A percentile compares a stretch with the other conserved stretches of the same genome.
phyloP scores from a whole-genome alignment of 371 early-diverging fungal species.

The Lichtheimia hyalospora region DNA sequence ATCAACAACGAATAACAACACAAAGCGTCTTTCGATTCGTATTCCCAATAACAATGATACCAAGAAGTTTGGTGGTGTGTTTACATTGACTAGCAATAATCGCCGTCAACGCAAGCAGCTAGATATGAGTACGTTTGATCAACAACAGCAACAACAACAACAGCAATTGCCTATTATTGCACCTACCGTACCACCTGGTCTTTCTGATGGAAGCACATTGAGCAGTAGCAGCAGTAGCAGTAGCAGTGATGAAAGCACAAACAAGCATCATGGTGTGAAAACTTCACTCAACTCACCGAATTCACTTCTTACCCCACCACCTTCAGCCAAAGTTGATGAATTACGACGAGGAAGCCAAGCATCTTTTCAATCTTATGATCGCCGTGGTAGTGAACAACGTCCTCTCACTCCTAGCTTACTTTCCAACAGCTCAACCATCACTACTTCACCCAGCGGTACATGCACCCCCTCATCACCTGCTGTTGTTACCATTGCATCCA shows the following conservation, averaged over 20 bases:
- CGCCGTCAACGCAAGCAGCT: constrained; percentile 41
- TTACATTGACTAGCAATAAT: constrained; percentile 24
- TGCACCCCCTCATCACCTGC: constrained; percentile 9
- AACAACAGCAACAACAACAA: constrained; percentile 7
- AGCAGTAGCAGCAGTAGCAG: constrained; percentile 34
- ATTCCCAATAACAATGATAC: constrained; percentile 28
- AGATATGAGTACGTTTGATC: constrained; percentile 37
- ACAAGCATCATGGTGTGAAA: constrained; percentile 8
- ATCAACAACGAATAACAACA: constrained; percentile 12
- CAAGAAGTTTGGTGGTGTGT: constrained; percentile 28
- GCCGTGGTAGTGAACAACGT: constrained; percentile 28
- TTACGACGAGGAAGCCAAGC: constrained; percentile 32
- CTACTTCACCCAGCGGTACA: constrained; percentile 6
- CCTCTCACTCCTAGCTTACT: constrained; percentile 37
- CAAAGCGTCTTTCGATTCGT: constrained; percentile 39
- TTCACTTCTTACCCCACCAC: constrained; percentile 10
- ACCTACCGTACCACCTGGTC: constrained; percentile 25
- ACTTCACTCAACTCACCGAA: constrained; percentile 1
- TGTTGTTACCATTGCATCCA: constrained; percentile 8
- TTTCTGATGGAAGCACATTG: constrained; percentile 45
- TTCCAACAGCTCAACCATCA: constrained; percentile 40
- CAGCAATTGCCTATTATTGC: constrained; percentile 8
- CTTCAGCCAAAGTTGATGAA: not conserved
- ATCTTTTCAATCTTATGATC: constrained; percentile 33
- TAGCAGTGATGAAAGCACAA: constrained; percentile 1